A percentile compares a stretch with the other conserved stretches of the same genome.
Evolutionary conservation across 2,329 filamentous ascomycete species (phyloP).

Genomic region (Fusarium sp.): DNA sequence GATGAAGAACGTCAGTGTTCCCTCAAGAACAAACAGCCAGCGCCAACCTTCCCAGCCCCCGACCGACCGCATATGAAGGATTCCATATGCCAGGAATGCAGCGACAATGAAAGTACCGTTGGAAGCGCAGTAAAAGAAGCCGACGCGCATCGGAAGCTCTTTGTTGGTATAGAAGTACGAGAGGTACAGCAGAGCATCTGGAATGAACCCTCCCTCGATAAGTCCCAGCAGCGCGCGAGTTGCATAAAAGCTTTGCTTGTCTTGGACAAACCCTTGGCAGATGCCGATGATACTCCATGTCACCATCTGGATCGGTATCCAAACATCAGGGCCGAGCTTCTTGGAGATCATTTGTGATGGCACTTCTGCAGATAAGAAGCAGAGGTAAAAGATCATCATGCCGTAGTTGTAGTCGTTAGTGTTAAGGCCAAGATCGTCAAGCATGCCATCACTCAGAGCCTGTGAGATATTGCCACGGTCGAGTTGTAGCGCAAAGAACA

Average conservation of each 20-base stretch:
- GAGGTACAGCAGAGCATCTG: conserved; percentile 64
- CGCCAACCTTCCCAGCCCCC: conserved; percentile 65
- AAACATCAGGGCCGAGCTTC: conserved; percentile 66
- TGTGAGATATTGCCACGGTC: conserved; percentile 60
- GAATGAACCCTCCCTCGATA: conserved; percentile 25
- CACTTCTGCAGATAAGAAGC: conserved; percentile 52
- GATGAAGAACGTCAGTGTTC: conserved; percentile 46
- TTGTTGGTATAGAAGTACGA: conserved; percentile 72
- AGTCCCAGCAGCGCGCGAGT: conserved; percentile 56
- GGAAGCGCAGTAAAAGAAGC: conserved; percentile 70
- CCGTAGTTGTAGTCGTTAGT: conserved; percentile 53
- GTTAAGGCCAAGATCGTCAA: conserved; percentile 54
- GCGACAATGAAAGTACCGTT: conserved; percentile 4
- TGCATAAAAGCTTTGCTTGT: conserved; percentile 45
- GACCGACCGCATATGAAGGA: conserved; percentile 63
- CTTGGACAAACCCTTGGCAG: conserved; percentile 47
- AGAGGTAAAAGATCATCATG: conserved; percentile 47
- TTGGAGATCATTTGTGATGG: conserved; percentile 70
- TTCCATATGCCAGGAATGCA: conserved; percentile 53
- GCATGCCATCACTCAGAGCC: conserved; percentile 59
- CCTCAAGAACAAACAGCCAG: conserved; percentile 62
- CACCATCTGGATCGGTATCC: conserved; percentile 68
- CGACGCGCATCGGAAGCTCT: conserved; percentile 67
- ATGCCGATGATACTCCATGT: conserved; percentile 52
- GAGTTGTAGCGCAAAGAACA: conserved; percentile 56